Evolutionary conservation across 805 yeast genomes (phyloP), one percentile per base, ranked within the genome.

Genomic region (Hanseniaspora lachancei): DNA sequence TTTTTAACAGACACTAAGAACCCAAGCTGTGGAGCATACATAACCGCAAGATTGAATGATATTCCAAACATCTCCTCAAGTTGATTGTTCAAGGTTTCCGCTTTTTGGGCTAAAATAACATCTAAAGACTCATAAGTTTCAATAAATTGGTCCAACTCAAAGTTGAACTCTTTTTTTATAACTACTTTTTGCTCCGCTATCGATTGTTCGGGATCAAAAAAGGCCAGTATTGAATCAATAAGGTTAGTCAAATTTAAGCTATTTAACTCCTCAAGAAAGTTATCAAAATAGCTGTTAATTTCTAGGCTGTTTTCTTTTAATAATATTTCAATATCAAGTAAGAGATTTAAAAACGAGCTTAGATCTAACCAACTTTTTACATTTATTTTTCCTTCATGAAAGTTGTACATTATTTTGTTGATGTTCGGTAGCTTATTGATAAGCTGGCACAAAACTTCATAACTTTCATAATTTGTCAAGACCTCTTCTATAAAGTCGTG

Each of bases 21-120:
- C 0, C 78, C 79, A 23, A 75, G 58, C 46, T 75, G 77, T 3
- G 78, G 78, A 27, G 74, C 70, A 58, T 74, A 75, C 0, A 71
- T 69, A 0, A 70, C 70, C 54, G 71, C 72, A 0, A 70, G 38
- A 2, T 60, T n/a, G 5, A 61, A 61, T 2, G 59, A 57, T 1
- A 57, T 49, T 8, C 54, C n/a, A 39, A 54, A 55, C 20, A 44
- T 44, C 7, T 44, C 43, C 16, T 54, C 55, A 5, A 16, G 35
- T 1, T 42, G 39, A 2, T 62, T 29, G 1, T 66, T 60, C 0
- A 62, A 58, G 9, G 57, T 55, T 18, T 34, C 35, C 1, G 67
- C 65, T 2, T 58, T 61, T 1, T 62, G 57, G 3, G 62, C 57
- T 8, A 75, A 58, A 2, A 66, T 59, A 2, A 44, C 51, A 51